Evolutionary conservation across 257 asterid genomes (phyloP), one percentile per base, ranked within the genome.

Genomic region (Scutellaria barbata): DNA sequence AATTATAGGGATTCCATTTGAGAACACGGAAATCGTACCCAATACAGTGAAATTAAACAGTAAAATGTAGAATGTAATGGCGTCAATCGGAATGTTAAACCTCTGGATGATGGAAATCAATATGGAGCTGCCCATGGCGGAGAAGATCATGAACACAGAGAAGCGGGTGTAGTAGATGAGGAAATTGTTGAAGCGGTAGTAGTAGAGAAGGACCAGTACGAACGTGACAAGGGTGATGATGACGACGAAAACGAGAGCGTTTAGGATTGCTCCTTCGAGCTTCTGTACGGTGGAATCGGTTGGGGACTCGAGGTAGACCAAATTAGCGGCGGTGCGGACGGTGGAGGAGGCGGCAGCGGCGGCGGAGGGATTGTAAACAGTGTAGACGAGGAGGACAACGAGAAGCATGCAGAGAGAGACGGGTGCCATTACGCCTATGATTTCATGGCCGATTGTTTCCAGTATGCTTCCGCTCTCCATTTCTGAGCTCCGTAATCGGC

Each of bases 351-450:
- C 7, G 78, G 78, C 41, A 50, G 85, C 41, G 72, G 85, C 5
- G 69, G 84, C 5, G 70, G 88, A 25, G 16, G 96, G 83, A 67
- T 87, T 78, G 80, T 85, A 80, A 69, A 85, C 87, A 40, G 93
- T 72, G 85, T 87, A 88, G 80, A 94, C 92, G 14, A 94, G 89
- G 56, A 94, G 90, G 82, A 91, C 99, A 6, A 94, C 99, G 30
- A 91, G 86, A 55, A 91, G 73, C 99, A 94, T 94, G 82, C 99
- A 94, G 66, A 89, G 79, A 74, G 99, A 94, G 50, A 94, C 99
- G 0, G 99, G 98, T 3, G 96, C 81, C 98, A 94, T 94, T n/a
- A 94, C 95, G 65, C 89, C 96, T 39, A 88, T 81, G 76, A 94
- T 89, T 45, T 94, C 99, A 0, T 83, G 84, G 30, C 99, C 99